Conservation (phyloP, 1,284 basidiomycete genomes). For the Sanguinoderma infundibulare region DNA sequence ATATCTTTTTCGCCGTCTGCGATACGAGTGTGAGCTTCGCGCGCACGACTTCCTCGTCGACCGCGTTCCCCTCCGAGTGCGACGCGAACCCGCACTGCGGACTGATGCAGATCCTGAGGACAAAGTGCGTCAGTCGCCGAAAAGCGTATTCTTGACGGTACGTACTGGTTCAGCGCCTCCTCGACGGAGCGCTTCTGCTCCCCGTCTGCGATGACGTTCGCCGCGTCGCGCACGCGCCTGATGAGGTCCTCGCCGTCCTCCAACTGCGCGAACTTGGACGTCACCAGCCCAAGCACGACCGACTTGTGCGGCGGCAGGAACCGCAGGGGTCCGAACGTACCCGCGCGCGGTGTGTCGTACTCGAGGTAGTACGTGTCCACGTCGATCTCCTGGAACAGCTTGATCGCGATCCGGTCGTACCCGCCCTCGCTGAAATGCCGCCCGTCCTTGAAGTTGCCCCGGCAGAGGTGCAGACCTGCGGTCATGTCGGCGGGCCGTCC, state of each 20-base stretch:
- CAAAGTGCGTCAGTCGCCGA: no score
- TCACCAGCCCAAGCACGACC: conserved; percentile 76
- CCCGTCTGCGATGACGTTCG: conserved; percentile 57
- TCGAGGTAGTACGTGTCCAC: conserved; percentile 83
- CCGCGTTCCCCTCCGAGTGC: conserved; percentile 66
- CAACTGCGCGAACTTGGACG: conserved; percentile 70
- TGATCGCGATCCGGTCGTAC: conserved; percentile 75
- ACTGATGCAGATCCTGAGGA: conserved; percentile 71
- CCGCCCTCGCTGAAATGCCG: conserved; percentile 75
- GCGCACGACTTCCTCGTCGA: conserved; percentile 56
- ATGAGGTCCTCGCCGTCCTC: conserved; percentile 67
- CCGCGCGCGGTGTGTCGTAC: conserved; percentile 79
- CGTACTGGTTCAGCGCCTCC: conserved; percentile 64
- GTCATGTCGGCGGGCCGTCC: conserved; percentile 67
- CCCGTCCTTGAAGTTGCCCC: conserved; percentile 77
- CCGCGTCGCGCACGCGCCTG: conserved; percentile 67
- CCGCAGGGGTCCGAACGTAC: conserved; percentile 70
- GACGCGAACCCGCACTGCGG: conserved; percentile 81
- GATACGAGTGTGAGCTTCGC: conserved; percentile 58
- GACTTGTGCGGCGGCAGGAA: conserved; percentile 70
- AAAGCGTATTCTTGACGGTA: conserved; percentile 17
- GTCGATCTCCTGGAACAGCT: conserved; percentile 74
- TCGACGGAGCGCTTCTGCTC: conserved; percentile 55
- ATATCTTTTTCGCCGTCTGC: conserved; percentile 57
- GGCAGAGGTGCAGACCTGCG: conserved; percentile 76